These are phyloP conservation scores for Cladorrhinum samala DNA, from an alignment of 495 filamentous ascomycete species.

Conservation along the genomic window DNA sequence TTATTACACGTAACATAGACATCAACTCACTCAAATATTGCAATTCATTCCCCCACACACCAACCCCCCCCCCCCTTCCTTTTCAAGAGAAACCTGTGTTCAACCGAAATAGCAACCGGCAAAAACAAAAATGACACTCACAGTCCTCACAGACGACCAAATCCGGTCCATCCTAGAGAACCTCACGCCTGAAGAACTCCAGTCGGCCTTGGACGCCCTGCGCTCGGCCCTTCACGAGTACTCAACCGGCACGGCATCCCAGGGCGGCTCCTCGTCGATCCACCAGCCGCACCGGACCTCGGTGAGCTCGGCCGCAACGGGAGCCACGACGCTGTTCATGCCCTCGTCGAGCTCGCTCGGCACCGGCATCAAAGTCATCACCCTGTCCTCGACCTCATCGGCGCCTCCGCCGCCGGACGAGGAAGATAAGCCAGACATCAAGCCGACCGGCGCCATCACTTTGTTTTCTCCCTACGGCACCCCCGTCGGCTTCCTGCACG, in stretches of 20 bases:
- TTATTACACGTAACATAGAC: too few relatives aligned
- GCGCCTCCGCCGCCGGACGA: constrained; percentile 11
- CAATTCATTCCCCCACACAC: background rate
- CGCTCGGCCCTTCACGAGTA: constrained; percentile 73
- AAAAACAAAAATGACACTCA: constrained; percentile 57
- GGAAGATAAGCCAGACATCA: constrained; percentile 37
- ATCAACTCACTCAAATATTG: background rate
- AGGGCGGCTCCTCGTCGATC: constrained; percentile 29
- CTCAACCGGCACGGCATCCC: constrained; percentile 57
- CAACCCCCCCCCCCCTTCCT: too few relatives aligned
- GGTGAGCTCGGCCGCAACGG: constrained; percentile 56
- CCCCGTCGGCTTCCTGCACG: constrained; percentile 75
- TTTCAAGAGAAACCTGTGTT: background rate
- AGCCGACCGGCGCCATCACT: constrained; percentile 71
- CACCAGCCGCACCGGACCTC: constrained; percentile 75
- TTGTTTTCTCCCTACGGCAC: constrained; percentile 58
- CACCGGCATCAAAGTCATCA: constrained; percentile 46
- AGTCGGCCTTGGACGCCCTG: constrained; percentile 60
- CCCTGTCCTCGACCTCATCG: constrained; percentile 20
- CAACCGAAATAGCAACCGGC: background rate
- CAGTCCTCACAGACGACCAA: constrained; percentile 66
- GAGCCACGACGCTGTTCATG: constrained; percentile 87
- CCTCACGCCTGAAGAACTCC: constrained; percentile 62
- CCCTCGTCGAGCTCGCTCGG: constrained; percentile 55
- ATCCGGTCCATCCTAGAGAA: constrained; percentile 64